Evolutionary conservation across 2,329 filamentous ascomycete species (phyloP).

Genomic region (Decorospora gaudefroyi): DNA sequence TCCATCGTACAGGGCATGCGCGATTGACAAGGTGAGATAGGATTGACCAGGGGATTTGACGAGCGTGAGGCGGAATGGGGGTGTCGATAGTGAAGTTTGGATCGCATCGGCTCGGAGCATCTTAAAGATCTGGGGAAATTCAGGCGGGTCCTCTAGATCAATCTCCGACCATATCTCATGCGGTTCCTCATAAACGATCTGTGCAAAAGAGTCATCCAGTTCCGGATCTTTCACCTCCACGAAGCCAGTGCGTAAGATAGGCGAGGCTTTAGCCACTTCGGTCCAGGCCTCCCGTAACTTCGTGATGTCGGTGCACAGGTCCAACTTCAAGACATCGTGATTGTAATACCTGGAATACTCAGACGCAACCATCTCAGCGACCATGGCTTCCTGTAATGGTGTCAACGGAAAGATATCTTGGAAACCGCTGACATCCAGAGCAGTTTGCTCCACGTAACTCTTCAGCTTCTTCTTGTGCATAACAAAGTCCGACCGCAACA

Average conservation of each 20-base stretch:
- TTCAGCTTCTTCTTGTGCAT: constrained; percentile 43
- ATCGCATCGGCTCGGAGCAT: constrained; percentile 44
- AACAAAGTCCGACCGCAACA: constrained; percentile 22
- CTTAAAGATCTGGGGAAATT: constrained; percentile 42
- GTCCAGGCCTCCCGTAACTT: constrained; percentile 66
- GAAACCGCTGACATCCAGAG: constrained; percentile 48
- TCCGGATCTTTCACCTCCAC: constrained; percentile 65
- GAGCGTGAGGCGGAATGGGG: constrained; percentile 47
- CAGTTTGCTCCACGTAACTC: constrained; percentile 46
- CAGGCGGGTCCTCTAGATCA: constrained; percentile 21
- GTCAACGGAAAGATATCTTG: constrained; percentile 73
- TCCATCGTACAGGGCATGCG: constrained; percentile 89
- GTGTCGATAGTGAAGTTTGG: constrained; percentile 9
- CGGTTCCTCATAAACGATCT: constrained; percentile 53
- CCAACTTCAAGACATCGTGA: constrained; percentile 72
- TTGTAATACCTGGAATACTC: constrained; percentile 81
- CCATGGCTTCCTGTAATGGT: constrained; percentile 83
- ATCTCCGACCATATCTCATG: constrained; percentile 46
- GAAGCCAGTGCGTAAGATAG: constrained; percentile 79
- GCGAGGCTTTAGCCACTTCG: constrained; percentile 61
- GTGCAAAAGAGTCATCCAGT: constrained; percentile 61
- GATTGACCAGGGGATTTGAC: constrained; percentile 39
- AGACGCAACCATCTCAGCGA: constrained; percentile 79
- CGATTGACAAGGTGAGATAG: constrained; percentile 69
- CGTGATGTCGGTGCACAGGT: constrained; percentile 57